phyloP scores from a whole-genome alignment of 352 stramenopile genomes.

The Globisporangium uncinulatum region DNA sequence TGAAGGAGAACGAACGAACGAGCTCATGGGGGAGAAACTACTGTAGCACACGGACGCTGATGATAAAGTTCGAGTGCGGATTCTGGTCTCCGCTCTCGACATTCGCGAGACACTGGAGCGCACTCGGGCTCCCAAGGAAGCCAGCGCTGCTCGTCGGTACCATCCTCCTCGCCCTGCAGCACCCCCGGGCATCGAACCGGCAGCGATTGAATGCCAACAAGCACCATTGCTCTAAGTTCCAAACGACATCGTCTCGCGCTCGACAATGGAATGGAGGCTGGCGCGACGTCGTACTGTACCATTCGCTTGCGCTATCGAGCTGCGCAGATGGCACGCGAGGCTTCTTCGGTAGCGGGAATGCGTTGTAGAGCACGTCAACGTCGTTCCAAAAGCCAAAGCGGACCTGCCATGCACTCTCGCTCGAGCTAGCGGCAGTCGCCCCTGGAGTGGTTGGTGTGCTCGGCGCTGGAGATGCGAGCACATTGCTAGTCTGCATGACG shows the following conservation, averaged over 20 bases:
- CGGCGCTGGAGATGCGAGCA: background rate
- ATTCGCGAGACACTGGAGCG: conserved; percentile 19
- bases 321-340: conserved; percentile 32
- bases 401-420: conserved; percentile 30
- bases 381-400: conserved; percentile 55
- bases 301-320: conserved; percentile 27
- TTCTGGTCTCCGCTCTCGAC: conserved; percentile 10
- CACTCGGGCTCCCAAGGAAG: conserved; percentile 45
- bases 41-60: conserved; percentile 31
- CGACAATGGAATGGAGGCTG: too few relatives aligned
- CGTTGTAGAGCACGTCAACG: conserved; percentile 47
- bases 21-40: too few relatives aligned
- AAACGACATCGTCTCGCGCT: too few relatives aligned
- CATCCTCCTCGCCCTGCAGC: conserved; percentile 29
- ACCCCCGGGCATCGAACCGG: background rate
- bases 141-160: conserved; percentile 24
- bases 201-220: too few relatives aligned
- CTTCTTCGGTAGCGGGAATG: conserved; percentile 26
- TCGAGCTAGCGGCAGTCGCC: background rate
- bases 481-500: too few relatives aligned
- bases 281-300: conserved; percentile 18
- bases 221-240: too few relatives aligned
- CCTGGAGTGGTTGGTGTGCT: background rate
- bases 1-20: too few relatives aligned
- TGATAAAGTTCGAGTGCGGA: conserved; percentile 50